phyloP scores from a whole-genome alignment of 441 rosid genomes.

The Biscutella laevigata region DNA sequence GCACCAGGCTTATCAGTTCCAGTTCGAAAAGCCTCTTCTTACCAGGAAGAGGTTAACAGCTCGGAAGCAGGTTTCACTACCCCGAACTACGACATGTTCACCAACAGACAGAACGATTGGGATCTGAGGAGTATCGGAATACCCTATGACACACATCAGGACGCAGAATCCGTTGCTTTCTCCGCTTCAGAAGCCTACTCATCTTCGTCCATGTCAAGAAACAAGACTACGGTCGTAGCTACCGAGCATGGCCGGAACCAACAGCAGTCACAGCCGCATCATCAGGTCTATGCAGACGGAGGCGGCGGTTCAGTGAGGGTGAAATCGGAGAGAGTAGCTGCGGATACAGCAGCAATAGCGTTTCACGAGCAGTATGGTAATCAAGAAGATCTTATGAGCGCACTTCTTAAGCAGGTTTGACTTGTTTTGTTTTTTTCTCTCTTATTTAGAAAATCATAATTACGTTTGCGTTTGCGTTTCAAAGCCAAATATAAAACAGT shows the following conservation, averaged over 20 bases:
- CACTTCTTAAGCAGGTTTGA: constrained; percentile 67
- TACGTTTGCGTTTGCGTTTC: constrained; percentile 17
- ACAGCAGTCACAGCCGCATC: constrained; percentile 5
- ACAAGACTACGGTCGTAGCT: constrained; percentile 10
- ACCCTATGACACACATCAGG: constrained; percentile 48
- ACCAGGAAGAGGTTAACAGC: constrained; percentile 52
- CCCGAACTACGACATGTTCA: constrained; percentile 22
- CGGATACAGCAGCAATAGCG: constrained; percentile 35
- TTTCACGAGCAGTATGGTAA: constrained; percentile 51
- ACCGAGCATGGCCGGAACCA: constrained; percentile 6
- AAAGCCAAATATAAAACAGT: constrained; percentile 9
- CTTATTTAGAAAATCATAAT: constrained; percentile 12
- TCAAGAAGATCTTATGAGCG: constrained; percentile 88
- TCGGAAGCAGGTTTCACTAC: constrained; percentile 35
- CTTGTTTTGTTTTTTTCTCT: neutral
- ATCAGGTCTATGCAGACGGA: constrained; percentile 21
- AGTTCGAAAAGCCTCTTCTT: constrained; percentile 32
- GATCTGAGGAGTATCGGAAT: constrained; percentile 57
- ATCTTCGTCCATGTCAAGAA: constrained; percentile 33
- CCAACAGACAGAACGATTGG: constrained; percentile 63
- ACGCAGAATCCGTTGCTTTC: constrained; percentile 26
- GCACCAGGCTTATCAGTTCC: constrained; percentile 28
- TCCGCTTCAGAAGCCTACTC: constrained; percentile 43
- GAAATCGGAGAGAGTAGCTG: constrained; percentile 45
- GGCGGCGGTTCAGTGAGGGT: constrained; percentile 41